These are phyloP conservation scores for Pyrenophora graminea DNA, from an alignment of 2,329 filamentous ascomycete species.

Conservation along the genomic window DNA sequence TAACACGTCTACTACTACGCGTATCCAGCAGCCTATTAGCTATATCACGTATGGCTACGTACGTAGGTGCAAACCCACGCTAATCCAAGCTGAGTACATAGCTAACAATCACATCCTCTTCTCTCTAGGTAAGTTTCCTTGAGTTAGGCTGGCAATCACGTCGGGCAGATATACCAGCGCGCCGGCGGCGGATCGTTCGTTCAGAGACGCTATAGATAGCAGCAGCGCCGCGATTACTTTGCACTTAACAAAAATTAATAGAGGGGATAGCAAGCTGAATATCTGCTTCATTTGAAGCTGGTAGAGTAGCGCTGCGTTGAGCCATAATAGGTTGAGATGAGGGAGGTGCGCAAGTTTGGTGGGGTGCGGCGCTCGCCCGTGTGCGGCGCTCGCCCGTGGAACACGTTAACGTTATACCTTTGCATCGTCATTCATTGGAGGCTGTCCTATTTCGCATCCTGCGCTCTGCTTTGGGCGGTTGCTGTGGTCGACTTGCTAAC, in stretches of 20 bases:
- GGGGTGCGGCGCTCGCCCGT: too few relatives aligned
- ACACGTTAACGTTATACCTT: too few relatives aligned
- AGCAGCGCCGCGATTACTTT: too few relatives aligned
- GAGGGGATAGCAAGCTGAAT: conserved; percentile 4
- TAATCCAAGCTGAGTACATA: background rate
- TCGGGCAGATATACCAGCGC: background rate
- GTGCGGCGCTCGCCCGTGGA: too few relatives aligned
- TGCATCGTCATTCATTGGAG: too few relatives aligned
- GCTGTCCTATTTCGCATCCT: too few relatives aligned
- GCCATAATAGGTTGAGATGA: background rate
- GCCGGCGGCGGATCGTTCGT: background rate
- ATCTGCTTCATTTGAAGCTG: conserved; percentile 4
- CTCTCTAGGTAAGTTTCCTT: background rate
- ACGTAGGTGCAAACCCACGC: background rate
- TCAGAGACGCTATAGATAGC: background rate
- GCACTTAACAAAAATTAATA: background rate
- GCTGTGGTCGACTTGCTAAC: too few relatives aligned
- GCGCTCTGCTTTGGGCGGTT: too few relatives aligned
- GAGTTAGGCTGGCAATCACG: background rate
- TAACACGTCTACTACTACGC: background rate
- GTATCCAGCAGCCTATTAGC: background rate
- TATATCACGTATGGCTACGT: background rate
- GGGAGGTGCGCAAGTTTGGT: background rate
- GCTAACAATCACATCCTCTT: background rate
- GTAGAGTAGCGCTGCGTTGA: background rate